phyloP scores from a whole-genome alignment of 202 grass and related monocot genomes.

The Miscanthus sacchariflorus region DNA sequence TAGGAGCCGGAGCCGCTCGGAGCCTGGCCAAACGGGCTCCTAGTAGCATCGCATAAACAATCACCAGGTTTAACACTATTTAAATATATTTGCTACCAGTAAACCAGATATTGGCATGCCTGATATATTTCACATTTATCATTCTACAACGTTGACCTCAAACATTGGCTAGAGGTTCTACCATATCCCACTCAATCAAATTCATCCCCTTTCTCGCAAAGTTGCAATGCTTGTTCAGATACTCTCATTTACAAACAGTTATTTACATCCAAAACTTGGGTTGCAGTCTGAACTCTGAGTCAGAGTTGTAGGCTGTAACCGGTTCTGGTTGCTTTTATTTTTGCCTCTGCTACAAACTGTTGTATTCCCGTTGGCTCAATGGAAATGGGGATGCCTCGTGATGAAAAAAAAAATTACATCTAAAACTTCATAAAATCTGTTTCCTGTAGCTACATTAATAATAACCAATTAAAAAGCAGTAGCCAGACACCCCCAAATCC shows the following conservation, averaged over 20 bases:
- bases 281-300: too few relatives aligned
- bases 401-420: too few relatives aligned
- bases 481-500: neutral
- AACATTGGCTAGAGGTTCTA: neutral
- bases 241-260: neutral
- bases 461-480: neutral
- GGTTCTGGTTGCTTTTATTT: too few relatives aligned
- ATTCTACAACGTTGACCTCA: constrained; percentile 25
- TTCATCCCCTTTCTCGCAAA: neutral
- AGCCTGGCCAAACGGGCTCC: too few relatives aligned
- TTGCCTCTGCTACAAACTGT: too few relatives aligned
- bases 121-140: constrained; percentile 5
- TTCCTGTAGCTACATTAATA: neutral
- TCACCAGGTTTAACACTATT: neutral
- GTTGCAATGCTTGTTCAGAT: neutral
- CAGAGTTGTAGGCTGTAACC: too few relatives aligned
- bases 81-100: neutral
- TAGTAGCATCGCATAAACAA: neutral
- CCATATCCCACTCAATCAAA: neutral
- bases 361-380: too few relatives aligned
- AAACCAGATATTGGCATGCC: neutral
- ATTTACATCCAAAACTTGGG: too few relatives aligned
- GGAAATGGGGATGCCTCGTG: too few relatives aligned
- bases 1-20: too few relatives aligned
- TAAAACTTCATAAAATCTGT: neutral